Evolutionary conservation across 2,329 filamentous ascomycete species (phyloP).

Genomic region (Penicillium crustosum): DNA sequence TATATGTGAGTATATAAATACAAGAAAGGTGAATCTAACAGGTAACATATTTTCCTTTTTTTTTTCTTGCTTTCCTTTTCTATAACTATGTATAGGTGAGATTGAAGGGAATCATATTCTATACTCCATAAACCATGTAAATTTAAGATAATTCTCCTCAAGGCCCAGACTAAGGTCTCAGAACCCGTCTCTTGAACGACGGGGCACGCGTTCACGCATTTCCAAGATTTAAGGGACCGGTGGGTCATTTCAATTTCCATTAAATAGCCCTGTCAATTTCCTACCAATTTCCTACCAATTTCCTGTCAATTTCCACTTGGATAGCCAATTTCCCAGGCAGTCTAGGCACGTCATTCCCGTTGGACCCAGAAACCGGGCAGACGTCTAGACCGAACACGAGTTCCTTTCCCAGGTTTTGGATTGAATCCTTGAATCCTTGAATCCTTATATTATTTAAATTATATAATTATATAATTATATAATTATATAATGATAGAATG

Average conservation of each 20-base stretch:
- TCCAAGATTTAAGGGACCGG: conserved; percentile 25
- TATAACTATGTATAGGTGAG: too few relatives aligned
- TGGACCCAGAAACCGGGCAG: neutral
- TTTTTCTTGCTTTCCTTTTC: too few relatives aligned
- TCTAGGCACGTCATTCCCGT: neutral
- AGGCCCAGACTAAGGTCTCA: neutral
- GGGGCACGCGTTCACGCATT: conserved; percentile 12
- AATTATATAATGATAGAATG: too few relatives aligned
- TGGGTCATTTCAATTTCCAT: conserved; percentile 11
- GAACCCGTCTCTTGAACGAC: conserved; percentile 12
- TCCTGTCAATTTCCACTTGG: neutral
- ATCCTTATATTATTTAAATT: neutral
- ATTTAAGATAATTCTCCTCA: neutral
- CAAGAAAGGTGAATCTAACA: too few relatives aligned
- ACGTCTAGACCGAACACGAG: conserved; percentile 1
- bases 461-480: too few relatives aligned
- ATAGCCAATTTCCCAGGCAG: neutral
- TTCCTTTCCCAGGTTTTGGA: neutral
- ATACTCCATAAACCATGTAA: too few relatives aligned
- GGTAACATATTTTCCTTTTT: too few relatives aligned
- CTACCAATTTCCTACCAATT: neutral
- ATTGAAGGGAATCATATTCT: neutral
- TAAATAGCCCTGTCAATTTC: neutral
- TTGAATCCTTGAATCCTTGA: neutral
- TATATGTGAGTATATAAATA: too few relatives aligned